A percentile compares a stretch with the other conserved stretches of the same genome.
Conservation (phyloP, 495 filamentous ascomycete species). For the Massariosphaeria phaeospora region DNA sequence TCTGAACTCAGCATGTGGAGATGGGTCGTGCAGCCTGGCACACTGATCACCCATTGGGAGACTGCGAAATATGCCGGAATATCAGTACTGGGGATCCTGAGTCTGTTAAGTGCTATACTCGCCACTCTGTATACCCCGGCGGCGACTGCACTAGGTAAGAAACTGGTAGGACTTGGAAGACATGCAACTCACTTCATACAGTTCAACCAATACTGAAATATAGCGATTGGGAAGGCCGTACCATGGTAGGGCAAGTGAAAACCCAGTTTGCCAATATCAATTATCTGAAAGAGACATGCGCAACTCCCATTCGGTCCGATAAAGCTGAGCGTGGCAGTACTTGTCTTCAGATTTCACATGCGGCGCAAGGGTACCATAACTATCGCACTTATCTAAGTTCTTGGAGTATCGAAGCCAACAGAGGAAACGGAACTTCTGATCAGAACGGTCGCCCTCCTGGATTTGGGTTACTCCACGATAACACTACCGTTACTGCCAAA, state of each 20-base stretch:
- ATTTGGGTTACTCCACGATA: slow-evolving; percentile 56
- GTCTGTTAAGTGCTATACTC: slow-evolving; percentile 55
- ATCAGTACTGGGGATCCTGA: slow-evolving; percentile 54
- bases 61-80: slow-evolving; percentile 56
- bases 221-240: slow-evolving; percentile 42
- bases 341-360: slow-evolving; percentile 61
- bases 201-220: slow-evolving; percentile 61
- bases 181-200: background rate
- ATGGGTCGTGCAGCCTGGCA: slow-evolving; percentile 61
- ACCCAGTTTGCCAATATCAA: slow-evolving; percentile 54
- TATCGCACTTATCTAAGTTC: slow-evolving; percentile 45
- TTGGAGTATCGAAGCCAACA: slow-evolving; percentile 47
- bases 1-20: slow-evolving; percentile 55
- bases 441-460: slow-evolving; percentile 48
- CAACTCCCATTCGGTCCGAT: slow-evolving; percentile 50
- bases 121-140: slow-evolving; percentile 71
- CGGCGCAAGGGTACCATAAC: slow-evolving; percentile 56
- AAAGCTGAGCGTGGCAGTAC: slow-evolving; percentile 46
- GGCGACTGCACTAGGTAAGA: slow-evolving; percentile 56
- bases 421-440: slow-evolving; percentile 41
- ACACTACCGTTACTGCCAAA: slow-evolving; percentile 56
- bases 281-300: slow-evolving; percentile 51
- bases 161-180: background rate
- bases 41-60: slow-evolving; percentile 62
- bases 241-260: slow-evolving; percentile 53